A percentile compares a stretch with the other conserved stretches of the same genome.
These are phyloP conservation scores for Urtica urens DNA, from an alignment of 306 rosid species.

Conservation along the genomic window DNA sequence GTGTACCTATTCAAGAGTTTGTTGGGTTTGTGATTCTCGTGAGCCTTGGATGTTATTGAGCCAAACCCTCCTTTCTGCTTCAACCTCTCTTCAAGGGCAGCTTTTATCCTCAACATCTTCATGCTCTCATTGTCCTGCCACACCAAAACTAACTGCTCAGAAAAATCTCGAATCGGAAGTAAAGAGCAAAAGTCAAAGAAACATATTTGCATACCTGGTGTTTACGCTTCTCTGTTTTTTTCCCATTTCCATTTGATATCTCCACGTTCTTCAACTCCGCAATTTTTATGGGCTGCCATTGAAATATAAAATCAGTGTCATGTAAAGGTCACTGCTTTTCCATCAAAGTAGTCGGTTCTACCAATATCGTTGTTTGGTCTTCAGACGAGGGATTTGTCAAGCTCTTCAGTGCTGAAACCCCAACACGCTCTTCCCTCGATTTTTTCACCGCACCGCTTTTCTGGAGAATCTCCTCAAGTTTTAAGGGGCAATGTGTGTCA, in stretches of 20 bases:
- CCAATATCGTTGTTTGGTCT: constrained; percentile 15
- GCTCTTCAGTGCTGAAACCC: not conserved
- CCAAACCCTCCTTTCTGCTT: constrained; percentile 53
- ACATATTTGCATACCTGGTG: constrained; percentile 36
- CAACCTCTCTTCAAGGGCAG: constrained; percentile 66
- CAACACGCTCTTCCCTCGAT: constrained; percentile 13
- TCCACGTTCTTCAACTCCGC: constrained; percentile 26
- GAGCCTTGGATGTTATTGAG: constrained; percentile 38
- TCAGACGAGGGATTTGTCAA: constrained; percentile 15
- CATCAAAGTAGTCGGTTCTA: constrained; percentile 17
- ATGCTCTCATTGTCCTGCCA: constrained; percentile 63
- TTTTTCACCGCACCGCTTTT: constrained; percentile 20
- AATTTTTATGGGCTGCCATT: constrained; percentile 19
- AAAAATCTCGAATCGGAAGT: constrained; percentile 11
- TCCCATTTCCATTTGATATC: constrained; percentile 27
- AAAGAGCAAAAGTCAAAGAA: not conserved
- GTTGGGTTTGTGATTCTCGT: constrained; percentile 30
- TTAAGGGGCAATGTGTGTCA: constrained; percentile 43
- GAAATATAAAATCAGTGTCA: not conserved
- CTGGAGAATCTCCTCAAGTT: constrained; percentile 42
- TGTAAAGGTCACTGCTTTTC: not conserved
- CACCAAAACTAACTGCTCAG: constrained; percentile 17
- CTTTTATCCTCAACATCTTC: constrained; percentile 75
- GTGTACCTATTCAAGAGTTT: constrained; percentile 68
- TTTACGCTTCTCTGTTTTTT: constrained; percentile 32